Evolutionary conservation across 2,329 filamentous ascomycete species (phyloP).

Genomic region (Colletotrichum salicis): DNA sequence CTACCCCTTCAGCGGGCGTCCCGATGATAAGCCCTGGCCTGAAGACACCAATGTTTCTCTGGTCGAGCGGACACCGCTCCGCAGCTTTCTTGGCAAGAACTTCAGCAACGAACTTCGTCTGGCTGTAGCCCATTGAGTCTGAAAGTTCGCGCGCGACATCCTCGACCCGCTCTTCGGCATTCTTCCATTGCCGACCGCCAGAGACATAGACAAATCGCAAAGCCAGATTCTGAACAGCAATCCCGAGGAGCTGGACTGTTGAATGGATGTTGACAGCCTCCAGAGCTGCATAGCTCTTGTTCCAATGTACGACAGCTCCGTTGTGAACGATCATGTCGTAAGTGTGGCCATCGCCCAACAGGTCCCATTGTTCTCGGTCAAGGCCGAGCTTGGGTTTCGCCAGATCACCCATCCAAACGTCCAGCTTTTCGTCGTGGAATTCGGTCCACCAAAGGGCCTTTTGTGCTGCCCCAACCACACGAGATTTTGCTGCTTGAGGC

Average conservation of each 20-base stretch:
- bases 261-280: conserved; percentile 17
- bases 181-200: conserved; percentile 17
- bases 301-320: conserved; percentile 23
- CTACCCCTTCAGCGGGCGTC: conserved; percentile 38
- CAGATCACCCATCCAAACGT: conserved; percentile 17
- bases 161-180: not conserved
- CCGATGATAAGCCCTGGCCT: conserved; percentile 37
- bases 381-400: not conserved
- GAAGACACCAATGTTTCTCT: conserved; percentile 17
- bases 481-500: not conserved
- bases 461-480: not conserved
- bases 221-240: not conserved
- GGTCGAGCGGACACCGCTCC: not conserved
- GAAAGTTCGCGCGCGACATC: conserved; percentile 18
- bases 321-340: conserved; percentile 14
- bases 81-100: conserved; percentile 36
- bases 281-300: conserved; percentile 18
- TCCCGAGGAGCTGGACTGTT: not conserved
- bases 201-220: conserved; percentile 17
- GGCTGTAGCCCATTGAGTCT: conserved; percentile 37
- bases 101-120: conserved; percentile 41
- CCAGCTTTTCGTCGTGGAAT: conserved; percentile 17
- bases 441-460: conserved; percentile 22
- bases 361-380: not conserved
- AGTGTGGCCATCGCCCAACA: not conserved